Base-by-base conservation (phyloP, 2,329 filamentous ascomycete genomes). In the Xylogone sp. region DNA sequence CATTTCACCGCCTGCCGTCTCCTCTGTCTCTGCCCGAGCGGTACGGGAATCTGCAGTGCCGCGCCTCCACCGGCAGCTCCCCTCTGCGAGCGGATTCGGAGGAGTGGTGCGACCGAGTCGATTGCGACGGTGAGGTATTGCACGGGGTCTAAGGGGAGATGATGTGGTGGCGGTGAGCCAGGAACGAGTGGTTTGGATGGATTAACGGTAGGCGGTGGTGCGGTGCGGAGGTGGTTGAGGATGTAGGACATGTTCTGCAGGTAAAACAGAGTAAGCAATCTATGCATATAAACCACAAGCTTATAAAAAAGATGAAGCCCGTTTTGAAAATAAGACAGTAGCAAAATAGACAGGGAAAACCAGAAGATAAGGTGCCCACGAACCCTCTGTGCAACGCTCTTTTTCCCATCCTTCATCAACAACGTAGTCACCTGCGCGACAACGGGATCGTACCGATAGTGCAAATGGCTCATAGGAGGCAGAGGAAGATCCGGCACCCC, bases 331-430 rank as follows among this genome's bases (percentile, higher is more conserved):
- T n/a, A n/a, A n/a, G n/a, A n/a, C n/a, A n/a, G n/a, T n/a, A n/a
- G n/a, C n/a, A n/a, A n/a, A n/a, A n/a, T n/a, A n/a, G n/a, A n/a
- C n/a, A n/a, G n/a, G n/a, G 13, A 44, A 51, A 43, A 13, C 19
- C 39, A 45, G 44, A 42, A 43, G 50, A 13, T 42, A 43, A 34
- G 10, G 34, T 42, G 24, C 20, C 53, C 55, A 52, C 58, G 54
- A 78, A 96, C 91, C 75, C 85, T 84, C 70, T 99, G 90, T n/a
- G 94, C 94, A 68, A 82, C 80, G 65, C 87, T 87, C 68, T 96
- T 82, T 76, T 97, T 95, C 61, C 94, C 94, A 70, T 97, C 82
- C 62, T 78, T 77, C 93, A 97, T 99, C 57, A 99, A 72, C 60
- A 96, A 77, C 67, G 91, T 92, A 18, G 91, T 96, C 62, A 97